A percentile compares a stretch with the other conserved stretches of the same genome.
Evolutionary conservation across 2,329 filamentous ascomycete genomes (phyloP).

Genomic region (Calonectria pseudoturangicola): DNA sequence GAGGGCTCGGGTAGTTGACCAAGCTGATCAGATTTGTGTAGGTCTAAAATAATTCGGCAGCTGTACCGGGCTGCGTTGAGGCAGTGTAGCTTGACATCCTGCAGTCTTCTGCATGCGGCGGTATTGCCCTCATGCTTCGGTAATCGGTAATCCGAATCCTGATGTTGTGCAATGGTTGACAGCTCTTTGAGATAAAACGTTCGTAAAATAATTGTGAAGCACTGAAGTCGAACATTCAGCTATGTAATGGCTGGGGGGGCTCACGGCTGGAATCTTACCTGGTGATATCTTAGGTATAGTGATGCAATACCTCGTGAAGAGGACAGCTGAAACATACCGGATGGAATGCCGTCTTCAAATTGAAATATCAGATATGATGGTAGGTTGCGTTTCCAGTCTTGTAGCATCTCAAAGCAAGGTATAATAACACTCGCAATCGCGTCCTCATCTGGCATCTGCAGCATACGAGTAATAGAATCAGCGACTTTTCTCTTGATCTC

Average conservation of each 20-base stretch:
- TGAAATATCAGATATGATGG: slow-evolving; percentile 25
- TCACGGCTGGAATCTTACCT: neutral
- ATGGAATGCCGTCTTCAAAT: slow-evolving; percentile 24
- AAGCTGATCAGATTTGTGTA: slow-evolving; percentile 29
- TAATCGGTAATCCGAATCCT: neutral
- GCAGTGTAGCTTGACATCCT: slow-evolving; percentile 28
- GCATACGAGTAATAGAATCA: slow-evolving; percentile 5
- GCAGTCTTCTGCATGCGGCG: slow-evolving; percentile 9
- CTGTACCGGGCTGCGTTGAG: slow-evolving; percentile 33
- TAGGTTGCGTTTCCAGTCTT: slow-evolving; percentile 25
- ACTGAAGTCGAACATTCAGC: slow-evolving; percentile 5
- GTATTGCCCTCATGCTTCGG: neutral
- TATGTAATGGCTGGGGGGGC: neutral
- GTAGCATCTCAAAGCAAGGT: slow-evolving; percentile 22
- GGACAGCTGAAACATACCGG: slow-evolving; percentile 25
- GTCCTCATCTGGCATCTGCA: slow-evolving; percentile 20
- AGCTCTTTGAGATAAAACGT: slow-evolving; percentile 36
- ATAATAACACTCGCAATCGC: slow-evolving; percentile 11
- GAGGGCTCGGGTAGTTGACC: slow-evolving; percentile 1
- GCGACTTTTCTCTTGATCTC: slow-evolving; percentile 36
- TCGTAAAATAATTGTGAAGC: slow-evolving; percentile 31
- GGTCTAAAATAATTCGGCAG: slow-evolving; percentile 32
- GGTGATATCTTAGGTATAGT: slow-evolving; percentile 35
- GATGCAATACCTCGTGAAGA: slow-evolving; percentile 37
- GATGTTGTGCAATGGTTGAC: slow-evolving; percentile 28